Conservation (phyloP, 2,329 filamentous ascomycete genomes). For the Ophiostoma sp. region DNA sequence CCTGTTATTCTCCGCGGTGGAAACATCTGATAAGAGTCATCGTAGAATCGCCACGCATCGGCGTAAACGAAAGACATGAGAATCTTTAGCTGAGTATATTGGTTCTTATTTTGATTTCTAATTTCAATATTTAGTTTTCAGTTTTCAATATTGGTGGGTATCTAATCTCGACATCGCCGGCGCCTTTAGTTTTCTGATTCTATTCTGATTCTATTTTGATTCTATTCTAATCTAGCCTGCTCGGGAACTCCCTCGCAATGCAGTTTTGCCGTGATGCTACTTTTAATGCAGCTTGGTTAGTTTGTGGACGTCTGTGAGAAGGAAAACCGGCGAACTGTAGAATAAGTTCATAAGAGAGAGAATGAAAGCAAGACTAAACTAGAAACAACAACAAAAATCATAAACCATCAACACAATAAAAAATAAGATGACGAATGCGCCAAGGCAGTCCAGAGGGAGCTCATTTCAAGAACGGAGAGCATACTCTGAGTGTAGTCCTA, state of each 20-base stretch:
- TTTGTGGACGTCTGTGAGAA: not conserved
- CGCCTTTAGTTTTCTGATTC: not conserved
- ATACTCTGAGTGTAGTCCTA: not conserved
- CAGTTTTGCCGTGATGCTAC: not conserved
- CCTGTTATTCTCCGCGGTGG: conserved; percentile 4
- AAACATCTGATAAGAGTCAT: conserved; percentile 11
- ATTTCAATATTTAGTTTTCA: too few relatives aligned
- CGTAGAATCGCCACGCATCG: not conserved
- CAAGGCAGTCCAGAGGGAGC: not conserved
- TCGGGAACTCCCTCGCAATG: not conserved
- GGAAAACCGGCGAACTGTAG: not conserved
- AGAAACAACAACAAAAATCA: not conserved
- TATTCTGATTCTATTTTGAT: not conserved
- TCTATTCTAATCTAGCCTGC: too few relatives aligned
- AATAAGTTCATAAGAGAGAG: not conserved
- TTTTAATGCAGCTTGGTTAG: not conserved
- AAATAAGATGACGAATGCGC: conserved; percentile 12
- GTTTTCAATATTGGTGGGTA: not conserved
- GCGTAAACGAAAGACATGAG: not conserved
- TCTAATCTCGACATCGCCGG: not conserved
- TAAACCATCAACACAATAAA: not conserved
- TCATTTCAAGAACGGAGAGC: not conserved
- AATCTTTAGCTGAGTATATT: not conserved
- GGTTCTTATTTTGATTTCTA: too few relatives aligned
- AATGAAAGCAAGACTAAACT: not conserved